Conservation (phyloP, 108 stramenopile species). For the Pseudonitzschia delicatissima region DNA sequence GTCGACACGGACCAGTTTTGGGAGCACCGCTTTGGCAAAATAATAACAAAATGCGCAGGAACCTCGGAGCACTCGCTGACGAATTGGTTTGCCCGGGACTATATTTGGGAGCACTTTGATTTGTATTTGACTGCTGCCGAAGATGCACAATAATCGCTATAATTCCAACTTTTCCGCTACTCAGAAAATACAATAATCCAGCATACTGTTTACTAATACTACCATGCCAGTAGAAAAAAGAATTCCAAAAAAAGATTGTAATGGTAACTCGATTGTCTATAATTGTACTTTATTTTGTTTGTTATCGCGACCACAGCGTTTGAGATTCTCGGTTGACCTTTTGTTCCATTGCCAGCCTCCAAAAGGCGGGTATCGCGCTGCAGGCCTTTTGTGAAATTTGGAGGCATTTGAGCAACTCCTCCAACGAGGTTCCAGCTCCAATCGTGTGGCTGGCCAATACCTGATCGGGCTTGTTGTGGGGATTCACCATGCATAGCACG, state of each 20-base stretch:
- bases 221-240: no score
- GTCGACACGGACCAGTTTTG: constrained; percentile 64
- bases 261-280: background rate
- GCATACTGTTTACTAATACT: no score
- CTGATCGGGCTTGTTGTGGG: constrained; percentile 15
- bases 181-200: no score
- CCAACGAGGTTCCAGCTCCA: constrained; percentile 22
- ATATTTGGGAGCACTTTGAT: constrained; percentile 85
- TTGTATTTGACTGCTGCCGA: constrained; percentile 7
- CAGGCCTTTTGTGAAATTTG: constrained; percentile 52
- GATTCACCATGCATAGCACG: constrained; percentile 48
- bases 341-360: constrained; percentile 75
- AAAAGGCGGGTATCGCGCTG: constrained; percentile 73
- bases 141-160: no score
- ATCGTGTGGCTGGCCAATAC: constrained; percentile 40
- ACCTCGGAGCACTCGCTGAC: constrained; percentile 76
- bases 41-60: constrained; percentile 69
- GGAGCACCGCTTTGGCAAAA: constrained; percentile 75
- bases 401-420: constrained; percentile 32
- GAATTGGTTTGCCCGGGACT: constrained; percentile 54
- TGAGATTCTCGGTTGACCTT: constrained; percentile 60
- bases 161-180: no score
- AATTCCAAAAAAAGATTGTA: no score
- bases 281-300: background rate
- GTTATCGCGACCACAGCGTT: constrained; percentile 44